Evolutionary conservation across 2,329 filamentous ascomycete species (phyloP).

Genomic region (Dendryphion nanum): DNA sequence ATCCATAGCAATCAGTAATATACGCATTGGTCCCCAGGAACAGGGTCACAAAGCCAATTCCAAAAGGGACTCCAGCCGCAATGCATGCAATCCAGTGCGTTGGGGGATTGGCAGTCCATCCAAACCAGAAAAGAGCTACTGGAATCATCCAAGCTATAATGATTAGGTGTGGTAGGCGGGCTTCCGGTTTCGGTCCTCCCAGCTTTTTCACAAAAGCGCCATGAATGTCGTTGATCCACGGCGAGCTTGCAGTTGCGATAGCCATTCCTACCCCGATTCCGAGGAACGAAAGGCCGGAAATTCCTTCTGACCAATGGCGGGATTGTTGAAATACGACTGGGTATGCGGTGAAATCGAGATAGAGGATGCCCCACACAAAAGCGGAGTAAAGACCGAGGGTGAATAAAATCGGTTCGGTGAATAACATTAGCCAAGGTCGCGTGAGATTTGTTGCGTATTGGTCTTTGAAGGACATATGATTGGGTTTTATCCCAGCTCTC

Average conservation of each 20-base stretch:
- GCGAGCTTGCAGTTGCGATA: not conserved
- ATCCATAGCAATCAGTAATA: constrained; percentile 6
- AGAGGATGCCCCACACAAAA: constrained; percentile 40
- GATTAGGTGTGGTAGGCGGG: constrained; percentile 2
- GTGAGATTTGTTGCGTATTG: constrained; percentile 27
- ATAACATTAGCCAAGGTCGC: constrained; percentile 27
- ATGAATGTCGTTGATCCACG: not conserved
- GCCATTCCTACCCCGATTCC: not conserved
- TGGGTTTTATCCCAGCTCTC: constrained; percentile 33
- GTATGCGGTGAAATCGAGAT: constrained; percentile 39
- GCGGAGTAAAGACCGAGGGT: constrained; percentile 41
- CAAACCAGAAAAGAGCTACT: constrained; percentile 10
- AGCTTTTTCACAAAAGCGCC: not conserved
- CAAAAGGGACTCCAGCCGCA: constrained; percentile 55
- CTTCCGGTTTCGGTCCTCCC: constrained; percentile 1
- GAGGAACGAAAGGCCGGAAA: not conserved
- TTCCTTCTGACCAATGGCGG: constrained; percentile 33
- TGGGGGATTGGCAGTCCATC: constrained; percentile 55
- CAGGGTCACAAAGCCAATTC: constrained; percentile 7
- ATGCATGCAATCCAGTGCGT: constrained; percentile 54
- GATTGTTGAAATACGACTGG: constrained; percentile 42
- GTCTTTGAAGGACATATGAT: constrained; percentile 27
- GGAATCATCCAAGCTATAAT: constrained; percentile 5
- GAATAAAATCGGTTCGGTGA: constrained; percentile 37
- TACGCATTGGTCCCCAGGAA: constrained; percentile 7